Percentiles rank a stretch among this genome's conserved stretches.
phyloP scores from a whole-genome alignment of 2,329 filamentous ascomycete genomes.

The Celoporthe dispersa region DNA sequence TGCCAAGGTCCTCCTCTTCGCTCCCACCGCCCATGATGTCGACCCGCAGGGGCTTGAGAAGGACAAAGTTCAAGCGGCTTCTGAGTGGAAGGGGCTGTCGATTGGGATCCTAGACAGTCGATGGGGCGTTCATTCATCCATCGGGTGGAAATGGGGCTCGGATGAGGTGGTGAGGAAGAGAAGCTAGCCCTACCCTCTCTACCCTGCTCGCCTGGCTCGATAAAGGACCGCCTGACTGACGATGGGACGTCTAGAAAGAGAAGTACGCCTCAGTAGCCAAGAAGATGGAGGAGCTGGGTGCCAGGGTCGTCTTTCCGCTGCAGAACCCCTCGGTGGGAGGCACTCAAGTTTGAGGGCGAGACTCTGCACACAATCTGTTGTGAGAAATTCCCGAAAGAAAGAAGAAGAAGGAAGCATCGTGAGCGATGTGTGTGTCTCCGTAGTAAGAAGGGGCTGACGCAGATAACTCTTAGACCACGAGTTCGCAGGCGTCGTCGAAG shows the following conservation, averaged over 20 bases:
- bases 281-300: slow-evolving; percentile 27
- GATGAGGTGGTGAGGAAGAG: slow-evolving; percentile 29
- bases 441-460: not conserved
- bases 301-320: slow-evolving; percentile 29
- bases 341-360: slow-evolving; percentile 25
- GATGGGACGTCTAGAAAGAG: slow-evolving; percentile 21
- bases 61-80: not conserved
- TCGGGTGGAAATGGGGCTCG: slow-evolving; percentile 31
- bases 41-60: not conserved
- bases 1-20: slow-evolving; percentile 25
- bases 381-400: slow-evolving; percentile 7
- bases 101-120: slow-evolving; percentile 31
- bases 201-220: not conserved
- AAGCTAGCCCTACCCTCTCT: not conserved
- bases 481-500: slow-evolving; percentile 23
- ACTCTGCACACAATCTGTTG: slow-evolving; percentile 30
- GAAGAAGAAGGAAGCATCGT: not conserved
- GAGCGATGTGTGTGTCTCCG: not conserved
- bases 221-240: not conserved
- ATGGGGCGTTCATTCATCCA: slow-evolving; percentile 29
- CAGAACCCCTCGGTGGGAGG: slow-evolving; percentile 21
- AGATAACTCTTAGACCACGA: slow-evolving; percentile 24
- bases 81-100: slow-evolving; percentile 24
- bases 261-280: slow-evolving; percentile 27
- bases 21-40: slow-evolving; percentile 8